Conservation (phyloP, 1,139 yeast species). For the Scheffersomyces lignicola region DNA sequence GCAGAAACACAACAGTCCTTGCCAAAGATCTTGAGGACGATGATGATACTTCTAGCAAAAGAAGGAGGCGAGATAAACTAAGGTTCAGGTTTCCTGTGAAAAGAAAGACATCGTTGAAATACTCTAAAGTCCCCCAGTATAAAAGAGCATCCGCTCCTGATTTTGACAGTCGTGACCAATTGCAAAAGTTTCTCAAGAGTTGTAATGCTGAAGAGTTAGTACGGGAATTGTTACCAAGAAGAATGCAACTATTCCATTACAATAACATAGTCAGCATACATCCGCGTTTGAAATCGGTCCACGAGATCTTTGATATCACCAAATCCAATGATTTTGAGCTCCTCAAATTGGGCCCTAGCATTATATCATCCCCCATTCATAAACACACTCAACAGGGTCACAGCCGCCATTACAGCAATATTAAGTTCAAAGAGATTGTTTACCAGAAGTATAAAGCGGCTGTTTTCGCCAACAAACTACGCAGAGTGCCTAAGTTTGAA, state of each 20-base stretch:
- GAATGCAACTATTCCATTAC: conserved; percentile 28
- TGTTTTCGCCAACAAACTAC: conserved; percentile 24
- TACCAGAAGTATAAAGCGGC: conserved; percentile 28
- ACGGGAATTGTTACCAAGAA: conserved; percentile 29
- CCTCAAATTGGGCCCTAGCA: neutral
- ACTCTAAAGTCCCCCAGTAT: conserved; percentile 16
- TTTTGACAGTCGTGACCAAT: conserved; percentile 26
- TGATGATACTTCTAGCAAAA: conserved; percentile 1
- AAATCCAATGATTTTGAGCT: neutral
- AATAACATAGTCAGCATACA: conserved; percentile 18
- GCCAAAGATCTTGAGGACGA: conserved; percentile 17
- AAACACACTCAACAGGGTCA: conserved; percentile 14
- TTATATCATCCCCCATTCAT: conserved; percentile 20
- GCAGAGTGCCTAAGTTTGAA: conserved; percentile 27
- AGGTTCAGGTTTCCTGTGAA: conserved; percentile 37
- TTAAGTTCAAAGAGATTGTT: conserved; percentile 18
- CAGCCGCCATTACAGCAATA: conserved; percentile 7
- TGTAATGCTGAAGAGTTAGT: conserved; percentile 25
- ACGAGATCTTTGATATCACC: conserved; percentile 4
- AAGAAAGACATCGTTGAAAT: conserved; percentile 35
- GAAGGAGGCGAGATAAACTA: conserved; percentile 7
- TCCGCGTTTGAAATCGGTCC: conserved; percentile 18
- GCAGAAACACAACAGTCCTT: conserved; percentile 31
- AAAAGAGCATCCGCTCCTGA: conserved; percentile 17
- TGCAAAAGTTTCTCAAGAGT: conserved; percentile 24